phyloP scores from a whole-genome alignment of 2,329 filamentous ascomycete genomes.

The Fonsecaea pugnacius region DNA sequence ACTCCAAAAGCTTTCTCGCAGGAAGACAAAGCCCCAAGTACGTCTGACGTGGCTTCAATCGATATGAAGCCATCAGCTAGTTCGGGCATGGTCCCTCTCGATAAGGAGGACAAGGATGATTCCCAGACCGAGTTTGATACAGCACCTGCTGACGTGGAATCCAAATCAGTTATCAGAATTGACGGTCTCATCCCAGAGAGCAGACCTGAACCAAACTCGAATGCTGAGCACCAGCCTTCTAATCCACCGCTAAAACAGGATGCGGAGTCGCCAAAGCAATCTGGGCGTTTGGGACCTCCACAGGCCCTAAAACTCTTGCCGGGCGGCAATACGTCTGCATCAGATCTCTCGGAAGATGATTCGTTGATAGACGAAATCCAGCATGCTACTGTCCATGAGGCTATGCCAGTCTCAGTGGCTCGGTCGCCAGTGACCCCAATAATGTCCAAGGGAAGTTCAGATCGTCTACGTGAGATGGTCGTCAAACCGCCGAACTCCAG shows the following conservation, averaged over 20 bases:
- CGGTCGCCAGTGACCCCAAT: constrained; percentile 80
- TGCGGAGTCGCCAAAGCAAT: constrained; percentile 5
- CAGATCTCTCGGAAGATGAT: constrained; percentile 71
- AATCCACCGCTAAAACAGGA: background rate
- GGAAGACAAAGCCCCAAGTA: constrained; percentile 20
- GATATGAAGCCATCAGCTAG: constrained; percentile 8
- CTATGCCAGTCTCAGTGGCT: constrained; percentile 76
- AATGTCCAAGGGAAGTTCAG: constrained; percentile 48
- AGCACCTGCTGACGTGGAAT: constrained; percentile 9
- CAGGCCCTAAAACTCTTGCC: constrained; percentile 28
- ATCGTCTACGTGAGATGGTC: constrained; percentile 30
- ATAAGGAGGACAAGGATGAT: background rate
- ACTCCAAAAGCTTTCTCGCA: constrained; percentile 29
- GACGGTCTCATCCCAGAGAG: background rate
- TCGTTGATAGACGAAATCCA: constrained; percentile 83
- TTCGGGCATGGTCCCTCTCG: background rate
- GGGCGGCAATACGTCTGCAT: constrained; percentile 42
- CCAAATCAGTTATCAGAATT: background rate
- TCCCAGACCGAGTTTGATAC: background rate
- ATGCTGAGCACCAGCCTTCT: background rate
- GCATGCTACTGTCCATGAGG: constrained; percentile 79
- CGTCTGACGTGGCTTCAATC: background rate
- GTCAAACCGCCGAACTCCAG: constrained; percentile 26
- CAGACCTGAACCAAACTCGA: background rate
- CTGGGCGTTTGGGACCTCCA: constrained; percentile 16